Percentiles rank a stretch among this genome's conserved stretches.
These are phyloP conservation scores for Coemansia sp. DNA, from an alignment of 192 early-diverging fungal species.

Conservation along the genomic window DNA sequence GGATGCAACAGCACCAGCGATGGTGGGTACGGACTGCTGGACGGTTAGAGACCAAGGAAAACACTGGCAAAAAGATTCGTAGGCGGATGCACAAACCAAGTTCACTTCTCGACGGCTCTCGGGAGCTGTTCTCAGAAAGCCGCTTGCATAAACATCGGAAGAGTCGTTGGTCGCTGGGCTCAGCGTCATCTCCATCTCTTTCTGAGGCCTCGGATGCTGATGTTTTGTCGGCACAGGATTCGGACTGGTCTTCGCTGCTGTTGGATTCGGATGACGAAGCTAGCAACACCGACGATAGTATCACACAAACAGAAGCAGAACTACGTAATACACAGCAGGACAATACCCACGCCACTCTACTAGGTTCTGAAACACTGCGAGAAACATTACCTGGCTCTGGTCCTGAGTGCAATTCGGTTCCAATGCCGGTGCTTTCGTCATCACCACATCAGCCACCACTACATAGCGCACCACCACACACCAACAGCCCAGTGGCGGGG, in stretches of 20 bases:
- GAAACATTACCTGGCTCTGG: neutral
- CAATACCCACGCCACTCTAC: constrained; percentile 6
- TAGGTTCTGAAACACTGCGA: neutral
- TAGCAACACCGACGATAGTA: neutral
- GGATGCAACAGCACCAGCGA: constrained; percentile 52
- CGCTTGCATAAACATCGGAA: neutral
- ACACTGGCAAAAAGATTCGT: constrained; percentile 18
- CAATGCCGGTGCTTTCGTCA: constrained; percentile 13
- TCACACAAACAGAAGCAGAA: neutral
- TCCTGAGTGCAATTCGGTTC: constrained; percentile 9
- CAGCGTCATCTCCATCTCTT: constrained; percentile 8
- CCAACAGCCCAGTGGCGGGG: neutral
- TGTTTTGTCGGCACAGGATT: constrained; percentile 4
- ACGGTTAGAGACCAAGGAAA: constrained; percentile 21
- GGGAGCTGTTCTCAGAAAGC: constrained; percentile 13
- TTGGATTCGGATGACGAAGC: constrained; percentile 1
- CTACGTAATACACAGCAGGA: neutral
- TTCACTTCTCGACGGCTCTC: constrained; percentile 7
- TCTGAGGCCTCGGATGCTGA: constrained; percentile 11
- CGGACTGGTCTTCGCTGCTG: constrained; percentile 31
- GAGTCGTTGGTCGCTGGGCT: constrained; percentile 6
- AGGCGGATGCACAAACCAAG: constrained; percentile 16
- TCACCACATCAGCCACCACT: constrained; percentile 3
- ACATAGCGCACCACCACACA: neutral
- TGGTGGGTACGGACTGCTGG: constrained; percentile 46